Conservation (phyloP, 768 basidiomycete species). For the Tylopilus subfusipes region DNA sequence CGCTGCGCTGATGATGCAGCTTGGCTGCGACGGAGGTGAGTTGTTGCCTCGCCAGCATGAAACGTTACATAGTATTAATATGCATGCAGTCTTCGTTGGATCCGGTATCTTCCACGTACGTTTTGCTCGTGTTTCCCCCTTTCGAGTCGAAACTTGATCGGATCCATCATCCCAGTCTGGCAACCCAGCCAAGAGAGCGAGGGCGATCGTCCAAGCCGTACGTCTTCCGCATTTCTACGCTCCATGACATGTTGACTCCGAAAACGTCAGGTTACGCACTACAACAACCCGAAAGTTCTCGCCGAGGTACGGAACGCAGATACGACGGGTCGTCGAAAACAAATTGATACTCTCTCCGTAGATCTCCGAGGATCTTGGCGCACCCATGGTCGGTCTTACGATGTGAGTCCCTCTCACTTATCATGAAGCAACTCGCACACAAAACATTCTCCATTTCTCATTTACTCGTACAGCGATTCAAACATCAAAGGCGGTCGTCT, state of each 20-base stretch:
- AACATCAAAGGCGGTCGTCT: conserved; percentile 68
- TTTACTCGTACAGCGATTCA: conserved; percentile 43
- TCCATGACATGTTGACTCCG: conserved; percentile 1
- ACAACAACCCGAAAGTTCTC: conserved; percentile 88
- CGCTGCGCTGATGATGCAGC: conserved; percentile 98
- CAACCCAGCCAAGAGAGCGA: conserved; percentile 90
- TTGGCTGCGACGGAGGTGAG: conserved; percentile 93
- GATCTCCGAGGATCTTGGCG: conserved; percentile 80
- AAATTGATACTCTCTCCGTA: conserved; percentile 23
- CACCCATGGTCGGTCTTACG: conserved; percentile 91
- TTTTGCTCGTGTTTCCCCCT: conserved; percentile 6
- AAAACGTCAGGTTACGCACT: conserved; percentile 72
- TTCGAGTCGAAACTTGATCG: neutral
- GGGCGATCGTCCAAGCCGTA: conserved; percentile 95
- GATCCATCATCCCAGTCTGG: conserved; percentile 55
- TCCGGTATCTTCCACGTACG: conserved; percentile 93
- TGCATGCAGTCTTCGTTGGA: conserved; percentile 82
- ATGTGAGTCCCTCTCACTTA: conserved; percentile 56
- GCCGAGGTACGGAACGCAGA: conserved; percentile 59
- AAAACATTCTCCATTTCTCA: neutral
- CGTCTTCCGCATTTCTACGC: conserved; percentile 15
- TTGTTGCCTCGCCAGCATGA: conserved; percentile 1
- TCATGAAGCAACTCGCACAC: neutral
- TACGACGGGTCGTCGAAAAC: neutral
- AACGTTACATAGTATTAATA: neutral